Conservation (phyloP, 2,329 filamentous ascomycete species). For the Ophiobolus disseminans region DNA sequence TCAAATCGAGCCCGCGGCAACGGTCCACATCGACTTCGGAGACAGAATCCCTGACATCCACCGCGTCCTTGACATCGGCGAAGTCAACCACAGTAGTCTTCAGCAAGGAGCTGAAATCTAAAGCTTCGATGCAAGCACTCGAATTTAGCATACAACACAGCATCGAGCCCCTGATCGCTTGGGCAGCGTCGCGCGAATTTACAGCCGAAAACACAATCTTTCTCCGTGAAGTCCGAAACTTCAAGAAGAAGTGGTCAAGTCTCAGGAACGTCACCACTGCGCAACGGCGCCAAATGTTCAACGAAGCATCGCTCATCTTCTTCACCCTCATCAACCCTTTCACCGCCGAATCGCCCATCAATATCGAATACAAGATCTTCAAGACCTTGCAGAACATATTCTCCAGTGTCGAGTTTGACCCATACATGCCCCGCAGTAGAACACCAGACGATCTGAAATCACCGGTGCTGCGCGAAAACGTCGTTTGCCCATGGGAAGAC, state of each 20-base stretch:
- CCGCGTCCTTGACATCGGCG: constrained; percentile 24
- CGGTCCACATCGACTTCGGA: constrained; percentile 29
- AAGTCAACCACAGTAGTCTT: constrained; percentile 31
- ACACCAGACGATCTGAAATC: constrained; percentile 33
- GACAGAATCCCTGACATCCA: constrained; percentile 37
- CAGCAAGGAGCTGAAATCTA: constrained; percentile 41
- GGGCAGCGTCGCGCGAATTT: constrained; percentile 46
- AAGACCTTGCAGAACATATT: constrained; percentile 42
- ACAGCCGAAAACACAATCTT: constrained; percentile 50
- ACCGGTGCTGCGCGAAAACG: constrained; percentile 38
- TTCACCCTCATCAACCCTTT: constrained; percentile 49
- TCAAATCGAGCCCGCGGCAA: constrained; percentile 27
- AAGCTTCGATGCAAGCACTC: constrained; percentile 47
- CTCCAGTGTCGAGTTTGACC: constrained; percentile 44
- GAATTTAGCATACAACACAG: constrained; percentile 45
- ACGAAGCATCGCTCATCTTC: constrained; percentile 47
- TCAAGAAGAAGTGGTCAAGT: constrained; percentile 43
- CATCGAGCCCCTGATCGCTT: constrained; percentile 46
- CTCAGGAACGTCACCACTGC: constrained; percentile 36
- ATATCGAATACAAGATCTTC: constrained; percentile 51
- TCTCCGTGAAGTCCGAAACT: constrained; percentile 49
- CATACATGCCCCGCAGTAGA: constrained; percentile 39
- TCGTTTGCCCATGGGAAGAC: constrained; percentile 49
- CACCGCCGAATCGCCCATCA: constrained; percentile 47
- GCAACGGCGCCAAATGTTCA: constrained; percentile 47